phyloP scores from a whole-genome alignment of 371 early-diverging fungal genomes.

The Thermomucor indicae-seudaticae region DNA sequence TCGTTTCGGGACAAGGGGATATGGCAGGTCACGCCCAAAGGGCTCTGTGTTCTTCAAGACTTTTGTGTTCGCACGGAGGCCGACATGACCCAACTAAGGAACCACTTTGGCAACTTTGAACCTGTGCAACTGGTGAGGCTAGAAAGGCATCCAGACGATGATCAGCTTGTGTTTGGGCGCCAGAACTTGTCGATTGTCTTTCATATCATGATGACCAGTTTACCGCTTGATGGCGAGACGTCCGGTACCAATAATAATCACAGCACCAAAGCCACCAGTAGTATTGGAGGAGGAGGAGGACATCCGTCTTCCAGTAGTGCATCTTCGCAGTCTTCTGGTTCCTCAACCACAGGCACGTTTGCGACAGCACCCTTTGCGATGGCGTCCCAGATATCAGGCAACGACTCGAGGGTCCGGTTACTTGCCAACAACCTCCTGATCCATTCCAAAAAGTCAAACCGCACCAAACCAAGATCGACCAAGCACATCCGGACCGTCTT shows the following conservation, averaged over 20 bases:
- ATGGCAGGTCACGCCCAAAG: constrained; percentile 59
- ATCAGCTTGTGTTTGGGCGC: constrained; percentile 29
- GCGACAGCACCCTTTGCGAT: constrained; percentile 18
- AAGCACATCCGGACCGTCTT: constrained; percentile 34
- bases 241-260: constrained; percentile 2
- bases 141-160: constrained; percentile 41
- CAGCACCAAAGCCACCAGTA: constrained; percentile 7
- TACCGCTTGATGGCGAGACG: constrained; percentile 36
- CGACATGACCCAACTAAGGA: constrained; percentile 21
- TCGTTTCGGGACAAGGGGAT: constrained; percentile 51
- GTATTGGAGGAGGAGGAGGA: neutral
- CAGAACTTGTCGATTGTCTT: constrained; percentile 28
- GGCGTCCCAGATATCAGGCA: constrained; percentile 6
- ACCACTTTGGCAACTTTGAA: constrained; percentile 34
- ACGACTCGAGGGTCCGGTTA: constrained; percentile 33
- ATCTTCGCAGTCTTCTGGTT: constrained; percentile 11
- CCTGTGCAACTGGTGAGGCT: constrained; percentile 36
- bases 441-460: constrained; percentile 17
- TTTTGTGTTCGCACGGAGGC: constrained; percentile 45
- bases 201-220: constrained; percentile 36
- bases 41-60: constrained; percentile 53
- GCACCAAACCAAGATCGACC: neutral
- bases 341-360: constrained; percentile 7
- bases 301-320: constrained; percentile 3
- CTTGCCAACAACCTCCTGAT: constrained; percentile 37